phyloP scores from a whole-genome alignment of 176 grass and related monocot genomes.

The Carex pumila region DNA sequence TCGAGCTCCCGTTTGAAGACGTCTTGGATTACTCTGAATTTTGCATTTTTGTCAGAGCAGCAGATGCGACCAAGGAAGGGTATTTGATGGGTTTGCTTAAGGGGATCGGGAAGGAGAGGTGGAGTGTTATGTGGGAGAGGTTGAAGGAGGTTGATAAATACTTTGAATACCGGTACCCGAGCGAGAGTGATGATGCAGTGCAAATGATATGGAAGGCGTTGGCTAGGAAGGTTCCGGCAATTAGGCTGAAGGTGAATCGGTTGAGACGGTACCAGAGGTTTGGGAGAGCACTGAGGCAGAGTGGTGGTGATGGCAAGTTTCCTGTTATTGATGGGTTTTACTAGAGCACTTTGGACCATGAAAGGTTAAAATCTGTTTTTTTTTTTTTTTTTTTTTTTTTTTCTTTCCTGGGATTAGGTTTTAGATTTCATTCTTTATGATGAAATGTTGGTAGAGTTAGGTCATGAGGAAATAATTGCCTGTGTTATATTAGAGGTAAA shows the following conservation, averaged over 20 bases:
- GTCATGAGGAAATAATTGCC: not conserved
- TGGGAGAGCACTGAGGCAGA: not conserved
- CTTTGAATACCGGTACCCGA: slow-evolving; percentile 64
- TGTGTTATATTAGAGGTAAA: not conserved
- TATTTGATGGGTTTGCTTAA: slow-evolving; percentile 49
- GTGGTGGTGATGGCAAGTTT: not conserved
- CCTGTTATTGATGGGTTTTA: slow-evolving; percentile 15
- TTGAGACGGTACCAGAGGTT: slow-evolving; percentile 52
- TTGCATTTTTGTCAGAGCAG: slow-evolving; percentile 63
- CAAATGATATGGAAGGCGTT: slow-evolving; percentile 85
- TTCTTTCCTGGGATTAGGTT: not conserved
- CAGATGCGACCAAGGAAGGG: slow-evolving; percentile 61
- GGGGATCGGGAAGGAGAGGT: slow-evolving; percentile 36
- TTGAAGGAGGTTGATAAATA: slow-evolving; percentile 69
- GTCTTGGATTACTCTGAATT: slow-evolving; percentile 72
- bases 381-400: not conserved
- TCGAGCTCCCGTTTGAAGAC: slow-evolving; percentile 82
- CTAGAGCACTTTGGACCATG: not conserved
- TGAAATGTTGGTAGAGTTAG: not conserved
- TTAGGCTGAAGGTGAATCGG: slow-evolving; percentile 47
- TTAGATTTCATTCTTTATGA: not conserved
- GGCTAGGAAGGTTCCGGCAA: slow-evolving; percentile 50
- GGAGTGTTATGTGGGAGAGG: slow-evolving; percentile 69
- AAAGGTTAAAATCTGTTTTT: not conserved
- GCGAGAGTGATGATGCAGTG: slow-evolving; percentile 54